Base-by-base conservation (phyloP, 371 early-diverging fungal species). In the Circinella umbellata region DNA sequence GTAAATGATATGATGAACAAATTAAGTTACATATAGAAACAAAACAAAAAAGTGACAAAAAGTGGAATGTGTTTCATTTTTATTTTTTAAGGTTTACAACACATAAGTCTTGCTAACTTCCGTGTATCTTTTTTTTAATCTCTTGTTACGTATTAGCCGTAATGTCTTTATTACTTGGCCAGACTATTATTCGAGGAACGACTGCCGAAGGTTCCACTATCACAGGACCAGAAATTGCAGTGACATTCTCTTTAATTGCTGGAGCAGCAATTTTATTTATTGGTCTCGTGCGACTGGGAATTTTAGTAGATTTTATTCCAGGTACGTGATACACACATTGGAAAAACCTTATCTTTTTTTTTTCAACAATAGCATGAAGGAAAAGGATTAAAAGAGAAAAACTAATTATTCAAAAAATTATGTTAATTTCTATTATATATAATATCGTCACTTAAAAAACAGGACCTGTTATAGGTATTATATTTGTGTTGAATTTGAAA, bases 281-380 rank as follows among this genome's bases (percentile, higher is more conserved):
- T 48, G 95, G 96, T 14, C 76, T 94, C 13, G 77, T 94, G 39
- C 89, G 93, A 4, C 78, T 96, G 9, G 96, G 96, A 20, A 88
- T 94, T 66, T 67, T 97, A 13, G 91, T 95, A n/a, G 96, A 97
- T 70, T 94, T 97, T 70, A 94, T 97, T 61, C 93, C 97, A 6
- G 78, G 71, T 37, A 66, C 35, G 49, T 36, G 20, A 51, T 36
- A 0, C 17, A 15, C 42, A 42, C 42, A 42, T 42, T 6, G 42
- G 11, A 42, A 42, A 9, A 42, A 42, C 42, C 2, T 42, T 42
- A 42, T 42, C 11, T 42, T 11, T 42, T 6, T 42, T 42, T 3
- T 42, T 42, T 4, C 6, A 4, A 39, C 27, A 27, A 27, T 27
- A 27, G 27, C 0, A 27, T 1, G 27, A 27, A 27, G 27, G 27